Conservation (phyloP, 2,329 filamentous ascomycete species). For the Botrytis porri region DNA sequence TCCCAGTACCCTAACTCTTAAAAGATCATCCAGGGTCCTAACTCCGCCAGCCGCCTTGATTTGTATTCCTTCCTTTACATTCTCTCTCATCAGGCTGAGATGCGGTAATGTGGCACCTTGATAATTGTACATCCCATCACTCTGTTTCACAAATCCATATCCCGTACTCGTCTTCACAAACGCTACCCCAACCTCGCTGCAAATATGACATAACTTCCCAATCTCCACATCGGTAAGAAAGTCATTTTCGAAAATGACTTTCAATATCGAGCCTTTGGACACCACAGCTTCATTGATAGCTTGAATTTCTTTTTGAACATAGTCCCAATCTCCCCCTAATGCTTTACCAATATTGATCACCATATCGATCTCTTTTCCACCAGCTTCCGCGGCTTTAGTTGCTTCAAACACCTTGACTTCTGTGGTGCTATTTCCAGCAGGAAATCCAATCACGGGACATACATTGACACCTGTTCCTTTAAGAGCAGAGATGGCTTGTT, state of each 20-base stretch:
- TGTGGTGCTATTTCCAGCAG: slow-evolving; percentile 55
- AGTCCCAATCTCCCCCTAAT: slow-evolving; percentile 54
- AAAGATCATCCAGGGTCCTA: slow-evolving; percentile 53
- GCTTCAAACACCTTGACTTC: slow-evolving; percentile 55
- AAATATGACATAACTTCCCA: slow-evolving; percentile 52
- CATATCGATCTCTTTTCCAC: slow-evolving; percentile 57
- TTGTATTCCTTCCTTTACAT: slow-evolving; percentile 45
- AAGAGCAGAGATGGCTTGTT: slow-evolving; percentile 48
- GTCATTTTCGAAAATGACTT: slow-evolving; percentile 63
- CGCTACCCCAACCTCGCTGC: slow-evolving; percentile 48
- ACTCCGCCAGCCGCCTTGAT: slow-evolving; percentile 59
- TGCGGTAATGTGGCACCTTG: slow-evolving; percentile 51
- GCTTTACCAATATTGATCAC: slow-evolving; percentile 60
- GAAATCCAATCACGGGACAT: slow-evolving; percentile 60
- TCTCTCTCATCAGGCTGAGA: slow-evolving; percentile 52
- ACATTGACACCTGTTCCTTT: slow-evolving; percentile 48
- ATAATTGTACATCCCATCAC: slow-evolving; percentile 51
- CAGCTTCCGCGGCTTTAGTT: slow-evolving; percentile 45
- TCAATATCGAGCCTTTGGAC: slow-evolving; percentile 47
- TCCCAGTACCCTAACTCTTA: slow-evolving; percentile 53
- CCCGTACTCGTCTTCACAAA: slow-evolving; percentile 62
- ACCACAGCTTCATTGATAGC: slow-evolving; percentile 49
- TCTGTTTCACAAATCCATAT: slow-evolving; percentile 58
- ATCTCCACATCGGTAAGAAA: slow-evolving; percentile 51
- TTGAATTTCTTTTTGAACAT: slow-evolving; percentile 51